Base-by-base conservation (phyloP, 108 stramenopile genomes). In the Cyclostephanos tholiformis region DNA sequence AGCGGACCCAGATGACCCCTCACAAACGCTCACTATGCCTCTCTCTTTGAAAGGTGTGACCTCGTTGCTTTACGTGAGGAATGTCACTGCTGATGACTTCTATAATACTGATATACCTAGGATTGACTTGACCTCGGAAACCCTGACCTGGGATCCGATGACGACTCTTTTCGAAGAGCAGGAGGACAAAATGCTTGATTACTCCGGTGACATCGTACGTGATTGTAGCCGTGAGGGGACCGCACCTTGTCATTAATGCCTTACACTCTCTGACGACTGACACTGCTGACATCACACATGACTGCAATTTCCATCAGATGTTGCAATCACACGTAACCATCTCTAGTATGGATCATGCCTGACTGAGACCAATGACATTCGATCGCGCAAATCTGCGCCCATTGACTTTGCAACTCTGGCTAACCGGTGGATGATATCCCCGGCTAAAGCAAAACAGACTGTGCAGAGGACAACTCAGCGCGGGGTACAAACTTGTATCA, bases 341-440 rank as follows among this genome's bases (percentile, higher is more conserved):
- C 0, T 60, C 59, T 1, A 38, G 59, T 20, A 20, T 60, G 14
- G 36, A 36, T 17, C 59, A 9, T 16, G n/a, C 14, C 27, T 17
- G 59, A 60, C n/a, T n/a, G n/a, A n/a, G n/a, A n/a, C 2, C 12
- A 36, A 36, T 3, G 1, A 35, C 3, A 1, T 60, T 5, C 41
- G 41, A 41, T 12, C 41, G 11, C 41, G 41, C 32, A 32, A 32
- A 4, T 4, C 32, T 4, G 32, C 32, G 27, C 26, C 29, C 14
- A 59, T 59, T 16, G 57, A 59, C 16, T 30, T 32, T 30, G 14
- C 0, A 16, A 59, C 26, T 51, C 67, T 83, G 0, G 51, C 76
- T 0, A 68, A 77, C 29, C 38, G 68, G 41, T 83, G 82, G 82
- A 20, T 69, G 17, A 74, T 73, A 6, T 67, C 60, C 13, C 50